Percentiles rank a stretch among this genome's conserved stretches.
These are phyloP conservation scores for Thalassiosira livingstoniorum DNA, from an alignment of 352 stramenopile genomes.

Conservation along the genomic window DNA sequence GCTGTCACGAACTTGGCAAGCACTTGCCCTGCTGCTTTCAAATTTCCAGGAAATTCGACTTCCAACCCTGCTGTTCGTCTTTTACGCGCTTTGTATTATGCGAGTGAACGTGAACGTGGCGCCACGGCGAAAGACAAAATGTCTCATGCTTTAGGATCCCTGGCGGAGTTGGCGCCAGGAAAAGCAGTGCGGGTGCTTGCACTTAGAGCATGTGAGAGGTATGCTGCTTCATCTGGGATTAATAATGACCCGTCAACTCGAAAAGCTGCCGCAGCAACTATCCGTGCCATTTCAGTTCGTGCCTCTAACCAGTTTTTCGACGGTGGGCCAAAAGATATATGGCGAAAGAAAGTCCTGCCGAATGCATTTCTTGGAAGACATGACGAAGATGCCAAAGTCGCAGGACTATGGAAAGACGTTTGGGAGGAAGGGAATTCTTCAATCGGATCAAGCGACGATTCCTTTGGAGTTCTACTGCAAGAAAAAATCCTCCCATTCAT, in stretches of 20 bases:
- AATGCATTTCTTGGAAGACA: constrained; percentile 78
- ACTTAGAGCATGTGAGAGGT: constrained; percentile 72
- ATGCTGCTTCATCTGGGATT: constrained; percentile 72
- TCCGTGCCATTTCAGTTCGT: constrained; percentile 78
- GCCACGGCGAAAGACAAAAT: constrained; percentile 80
- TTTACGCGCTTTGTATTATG: constrained; percentile 80
- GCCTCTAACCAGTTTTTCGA: constrained; percentile 76
- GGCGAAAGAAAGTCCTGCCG: constrained; percentile 73
- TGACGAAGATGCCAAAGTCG: constrained; percentile 73
- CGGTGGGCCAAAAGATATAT: constrained; percentile 78
- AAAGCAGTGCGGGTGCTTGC: constrained; percentile 70
- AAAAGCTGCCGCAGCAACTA: constrained; percentile 67
- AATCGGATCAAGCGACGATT: constrained; percentile 34
- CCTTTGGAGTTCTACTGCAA: constrained; percentile 67
- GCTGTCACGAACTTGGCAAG: constrained; percentile 70
- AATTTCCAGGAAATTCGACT: constrained; percentile 62
- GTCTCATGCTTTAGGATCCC: constrained; percentile 75
- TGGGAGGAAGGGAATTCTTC: constrained; percentile 81
- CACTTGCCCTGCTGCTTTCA: constrained; percentile 71
- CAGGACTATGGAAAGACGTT: constrained; percentile 77
- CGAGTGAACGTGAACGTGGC: constrained; percentile 76
- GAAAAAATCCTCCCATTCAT: constrained; percentile 76
- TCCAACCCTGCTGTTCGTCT: constrained; percentile 76
- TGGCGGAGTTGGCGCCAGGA: constrained; percentile 74
- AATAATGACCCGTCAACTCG: constrained; percentile 77